Percentiles rank a stretch among this genome's conserved stretches.
These are phyloP conservation scores for Infundibulicybe gibba DNA, from an alignment of 768 basidiomycete species.

Conservation along the genomic window DNA sequence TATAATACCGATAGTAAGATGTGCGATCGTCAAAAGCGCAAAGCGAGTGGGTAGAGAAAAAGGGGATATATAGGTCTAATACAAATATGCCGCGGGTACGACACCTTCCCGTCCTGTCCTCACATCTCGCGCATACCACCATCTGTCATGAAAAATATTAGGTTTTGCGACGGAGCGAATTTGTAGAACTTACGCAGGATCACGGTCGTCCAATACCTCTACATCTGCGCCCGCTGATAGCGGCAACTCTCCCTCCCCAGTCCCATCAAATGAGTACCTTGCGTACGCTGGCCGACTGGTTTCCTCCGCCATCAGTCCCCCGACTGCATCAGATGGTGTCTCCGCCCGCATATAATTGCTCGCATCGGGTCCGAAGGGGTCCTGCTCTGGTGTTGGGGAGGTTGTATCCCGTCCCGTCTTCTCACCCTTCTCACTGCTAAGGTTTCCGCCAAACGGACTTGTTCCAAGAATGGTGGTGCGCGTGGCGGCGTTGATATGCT, in stretches of 20 bases:
- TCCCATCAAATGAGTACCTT: slow-evolving; percentile 78
- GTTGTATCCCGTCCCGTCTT: slow-evolving; percentile 27
- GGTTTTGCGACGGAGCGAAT: slow-evolving; percentile 1
- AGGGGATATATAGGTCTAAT: slow-evolving; percentile 46
- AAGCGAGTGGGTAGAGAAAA: slow-evolving; percentile 33
- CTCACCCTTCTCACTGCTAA: slow-evolving; percentile 56
- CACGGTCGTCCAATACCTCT: slow-evolving; percentile 76
- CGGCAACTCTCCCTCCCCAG: slow-evolving; percentile 74
- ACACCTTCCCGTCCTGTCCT: slow-evolving; percentile 83
- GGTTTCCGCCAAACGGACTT: slow-evolving; percentile 32
- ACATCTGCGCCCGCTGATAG: slow-evolving; percentile 68
- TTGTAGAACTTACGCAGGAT: slow-evolving; percentile 60
- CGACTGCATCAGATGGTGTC: slow-evolving; percentile 74
- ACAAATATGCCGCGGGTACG: slow-evolving; percentile 89
- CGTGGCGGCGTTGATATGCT: slow-evolving; percentile 89
- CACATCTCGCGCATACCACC: slow-evolving; percentile 91
- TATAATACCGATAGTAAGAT: too few relatives aligned
- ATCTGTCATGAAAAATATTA: slow-evolving; percentile 42
- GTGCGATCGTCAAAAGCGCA: slow-evolving; percentile 18
- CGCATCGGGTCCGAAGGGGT: slow-evolving; percentile 70
- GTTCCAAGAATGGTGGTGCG: slow-evolving; percentile 75
- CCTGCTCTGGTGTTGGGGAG: slow-evolving; percentile 26
- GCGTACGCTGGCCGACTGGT: slow-evolving; percentile 73
- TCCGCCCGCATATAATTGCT: slow-evolving; percentile 79
- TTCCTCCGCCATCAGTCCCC: slow-evolving; percentile 63